Conservation (phyloP, 495 filamentous ascomycete species). For the Bryoglossum gracile region DNA sequence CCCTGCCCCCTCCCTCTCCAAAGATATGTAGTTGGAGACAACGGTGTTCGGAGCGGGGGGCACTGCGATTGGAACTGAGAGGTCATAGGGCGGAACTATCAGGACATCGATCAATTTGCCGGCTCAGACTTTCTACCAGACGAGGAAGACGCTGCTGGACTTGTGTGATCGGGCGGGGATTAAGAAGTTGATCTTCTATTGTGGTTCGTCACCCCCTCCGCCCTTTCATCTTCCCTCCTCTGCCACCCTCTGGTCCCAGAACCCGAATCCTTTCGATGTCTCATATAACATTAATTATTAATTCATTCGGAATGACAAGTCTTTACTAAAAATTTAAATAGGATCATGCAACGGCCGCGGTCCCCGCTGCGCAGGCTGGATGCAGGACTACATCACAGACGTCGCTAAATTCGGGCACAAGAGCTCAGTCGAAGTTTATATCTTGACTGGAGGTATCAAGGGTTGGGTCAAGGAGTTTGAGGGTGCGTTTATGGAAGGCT, state of each 20-base stretch:
- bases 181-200: conserved; percentile 58
- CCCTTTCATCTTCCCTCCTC: too few species aligned
- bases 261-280: background rate
- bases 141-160: conserved; percentile 48
- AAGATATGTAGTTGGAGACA: background rate
- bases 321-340: conserved; percentile 11
- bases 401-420: conserved; percentile 38
- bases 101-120: conserved; percentile 64
- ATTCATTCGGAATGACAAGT: background rate
- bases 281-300: background rate
- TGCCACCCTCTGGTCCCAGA: too few species aligned
- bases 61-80: background rate
- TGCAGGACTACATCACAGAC: conserved; percentile 53
- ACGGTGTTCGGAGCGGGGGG: background rate
- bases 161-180: conserved; percentile 46
- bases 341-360: conserved; percentile 57
- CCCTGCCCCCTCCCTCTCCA: too few species aligned
- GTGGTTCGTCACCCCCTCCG: conserved; percentile 42
- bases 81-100: conserved; percentile 58
- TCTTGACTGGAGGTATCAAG: conserved; percentile 55
- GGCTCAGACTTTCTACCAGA: conserved; percentile 57
- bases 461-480: conserved; percentile 53
- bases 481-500: conserved; percentile 39
- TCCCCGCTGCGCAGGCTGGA: conserved; percentile 55
- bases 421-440: conserved; percentile 43